Conservation (phyloP, 352 stramenopile species). For the Phytophthora ohioensis region DNA sequence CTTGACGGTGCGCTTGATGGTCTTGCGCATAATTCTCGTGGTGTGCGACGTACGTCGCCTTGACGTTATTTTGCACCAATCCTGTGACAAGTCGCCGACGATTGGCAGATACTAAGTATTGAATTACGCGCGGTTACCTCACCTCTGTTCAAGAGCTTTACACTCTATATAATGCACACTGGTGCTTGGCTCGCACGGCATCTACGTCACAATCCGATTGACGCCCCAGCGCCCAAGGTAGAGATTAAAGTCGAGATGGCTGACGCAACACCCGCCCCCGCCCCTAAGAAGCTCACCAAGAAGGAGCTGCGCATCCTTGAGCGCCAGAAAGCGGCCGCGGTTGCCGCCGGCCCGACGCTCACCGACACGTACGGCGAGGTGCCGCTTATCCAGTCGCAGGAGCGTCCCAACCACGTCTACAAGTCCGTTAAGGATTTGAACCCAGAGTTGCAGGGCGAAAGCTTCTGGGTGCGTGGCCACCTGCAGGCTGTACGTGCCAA, state of each 20-base stretch:
- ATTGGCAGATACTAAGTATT: conserved; percentile 35
- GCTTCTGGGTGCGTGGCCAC: conserved; percentile 95
- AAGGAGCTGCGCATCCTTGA: conserved; percentile 92
- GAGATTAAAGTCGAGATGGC: conserved; percentile 48
- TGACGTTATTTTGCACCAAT: conserved; percentile 46
- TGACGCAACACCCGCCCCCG: conserved; percentile 47
- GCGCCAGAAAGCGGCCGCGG: conserved; percentile 82
- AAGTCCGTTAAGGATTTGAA: conserved; percentile 73
- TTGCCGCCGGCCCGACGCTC: conserved; percentile 70
- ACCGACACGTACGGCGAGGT: conserved; percentile 90
- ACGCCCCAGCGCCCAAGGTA: conserved; percentile 22
- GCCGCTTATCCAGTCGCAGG: conserved; percentile 91
- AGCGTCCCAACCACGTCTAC: conserved; percentile 69
- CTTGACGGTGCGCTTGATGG: conserved; percentile 38
- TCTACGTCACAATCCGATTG: conserved; percentile 40
- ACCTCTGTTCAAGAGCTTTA: conserved; percentile 20
- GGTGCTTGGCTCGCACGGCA: conserved; percentile 31
- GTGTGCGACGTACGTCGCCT: conserved; percentile 6
- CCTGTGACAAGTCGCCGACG: conserved; percentile 4
- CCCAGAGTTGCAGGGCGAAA: conserved; percentile 84
- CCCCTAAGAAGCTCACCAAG: conserved; percentile 89
- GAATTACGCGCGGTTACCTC: neutral
- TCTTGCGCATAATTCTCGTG: conserved; percentile 35
- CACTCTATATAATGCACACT: conserved; percentile 16
- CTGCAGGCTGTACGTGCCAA: conserved; percentile 95